Evolutionary conservation across 352 stramenopile species (phyloP), one percentile per base, ranked within the genome.

Genomic region (Pythium rhizo-oryzae): DNA sequence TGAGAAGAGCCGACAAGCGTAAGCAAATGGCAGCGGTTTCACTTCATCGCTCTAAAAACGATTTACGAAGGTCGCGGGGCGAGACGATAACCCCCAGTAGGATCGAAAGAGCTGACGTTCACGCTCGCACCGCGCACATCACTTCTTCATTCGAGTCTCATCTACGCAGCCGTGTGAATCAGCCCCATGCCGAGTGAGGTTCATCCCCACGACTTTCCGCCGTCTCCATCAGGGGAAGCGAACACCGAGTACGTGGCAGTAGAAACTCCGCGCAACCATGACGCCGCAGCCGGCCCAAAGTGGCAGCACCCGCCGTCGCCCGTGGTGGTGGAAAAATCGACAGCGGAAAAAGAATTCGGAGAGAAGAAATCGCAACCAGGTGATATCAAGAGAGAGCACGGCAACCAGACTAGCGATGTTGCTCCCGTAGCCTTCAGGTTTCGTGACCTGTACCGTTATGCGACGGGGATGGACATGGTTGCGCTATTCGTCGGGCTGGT

Each of bases 391-490:
- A 50, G 21, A 41, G 47, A 4, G 15, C 41, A 53, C 7, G 11
- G 30, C 16, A 25, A 5, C 11, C 28, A 51, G 28, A 19, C 43
- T n/a, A 25, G 54, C n/a, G 30, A 16, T 41, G 16, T 23, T 15
- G 21, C 46, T 4, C 12, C 18, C n/a, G 41, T 59, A 0, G 15
- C 60, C 15, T 75, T 75, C 64, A 62, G 65, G 53, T 76, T 76
- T 55, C 53, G 59, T 4, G 57, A 78, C 23, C 46, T 78, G 19
- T 78, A 78, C 28, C 61, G 72, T 5, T 76, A 73, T 52, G 72
- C 72, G 8, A 59, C 62, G 9, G 7, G 35, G 6, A 37, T 60
- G 21, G 75, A 82, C 55, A 66, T 62, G 25, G 24, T 72, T 21
- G 46, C 64, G 39, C 51, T 82, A 15, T 55, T 58, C 35, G 25